A percentile compares a stretch with the other conserved stretches of the same genome.
Evolutionary conservation across 371 early-diverging fungal species (phyloP).

Genomic region (Mucor racemosus): DNA sequence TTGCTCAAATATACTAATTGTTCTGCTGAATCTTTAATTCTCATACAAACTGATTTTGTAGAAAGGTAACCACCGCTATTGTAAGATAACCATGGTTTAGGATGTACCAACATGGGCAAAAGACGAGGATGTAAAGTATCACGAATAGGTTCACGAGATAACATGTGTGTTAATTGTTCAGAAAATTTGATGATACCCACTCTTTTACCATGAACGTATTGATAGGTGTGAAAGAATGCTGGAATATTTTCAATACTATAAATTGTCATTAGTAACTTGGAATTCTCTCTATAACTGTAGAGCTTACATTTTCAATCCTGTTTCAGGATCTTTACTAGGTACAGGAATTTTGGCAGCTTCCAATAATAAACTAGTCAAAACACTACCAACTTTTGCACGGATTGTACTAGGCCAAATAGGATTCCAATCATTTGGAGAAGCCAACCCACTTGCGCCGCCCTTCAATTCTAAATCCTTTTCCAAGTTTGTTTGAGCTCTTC

Average conservation of each 20-base stretch:
- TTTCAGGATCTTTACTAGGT: slow-evolving; percentile 59
- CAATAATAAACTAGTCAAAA: slow-evolving; percentile 73
- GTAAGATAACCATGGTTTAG: slow-evolving; percentile 92
- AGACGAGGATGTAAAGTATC: slow-evolving; percentile 76
- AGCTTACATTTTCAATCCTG: slow-evolving; percentile 48
- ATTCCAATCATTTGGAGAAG: slow-evolving; percentile 53
- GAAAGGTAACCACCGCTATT: slow-evolving; percentile 92
- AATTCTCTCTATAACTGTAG: neutral
- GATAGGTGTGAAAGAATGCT: slow-evolving; percentile 85
- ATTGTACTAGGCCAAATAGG: slow-evolving; percentile 70
- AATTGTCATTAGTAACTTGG: neutral
- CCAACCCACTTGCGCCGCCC: slow-evolving; percentile 23
- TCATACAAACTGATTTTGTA: slow-evolving; percentile 72
- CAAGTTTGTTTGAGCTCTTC: slow-evolving; percentile 68
- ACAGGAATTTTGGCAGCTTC: slow-evolving; percentile 78
- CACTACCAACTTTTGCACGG: slow-evolving; percentile 69
- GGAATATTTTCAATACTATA: slow-evolving; percentile 60
- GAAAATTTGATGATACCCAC: slow-evolving; percentile 80
- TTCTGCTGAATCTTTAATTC: slow-evolving; percentile 76
- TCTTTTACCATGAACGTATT: slow-evolving; percentile 65
- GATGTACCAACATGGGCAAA: slow-evolving; percentile 95
- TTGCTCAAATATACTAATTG: slow-evolving; percentile 79
- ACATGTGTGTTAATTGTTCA: slow-evolving; percentile 70
- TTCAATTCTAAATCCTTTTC: slow-evolving; percentile 39
- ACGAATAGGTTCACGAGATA: slow-evolving; percentile 67